These are phyloP conservation scores for Nicotiana noctiflora DNA, from an alignment of 257 asterid species.

Conservation along the genomic window DNA sequence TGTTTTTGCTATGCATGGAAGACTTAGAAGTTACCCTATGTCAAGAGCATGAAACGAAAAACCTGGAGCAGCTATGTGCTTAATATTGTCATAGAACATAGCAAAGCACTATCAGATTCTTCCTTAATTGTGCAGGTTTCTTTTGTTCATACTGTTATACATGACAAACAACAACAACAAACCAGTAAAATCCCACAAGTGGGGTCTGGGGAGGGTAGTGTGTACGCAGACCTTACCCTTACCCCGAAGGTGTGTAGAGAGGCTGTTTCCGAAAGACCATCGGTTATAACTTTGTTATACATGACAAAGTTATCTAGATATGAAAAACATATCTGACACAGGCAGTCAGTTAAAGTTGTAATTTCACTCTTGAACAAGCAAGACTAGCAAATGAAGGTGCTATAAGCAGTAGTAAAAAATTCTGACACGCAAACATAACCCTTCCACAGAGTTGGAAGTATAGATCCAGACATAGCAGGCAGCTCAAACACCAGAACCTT, in stretches of 20 bases:
- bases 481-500: neutral
- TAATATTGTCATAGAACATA: neutral
- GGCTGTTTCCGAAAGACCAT: too few relatives aligned
- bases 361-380: neutral
- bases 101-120: neutral
- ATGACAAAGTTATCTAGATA: neutral
- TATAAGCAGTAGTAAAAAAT: neutral
- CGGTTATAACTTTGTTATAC: neutral
- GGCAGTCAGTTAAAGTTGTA: neutral
- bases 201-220: too few relatives aligned
- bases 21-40: neutral
- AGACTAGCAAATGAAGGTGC: neutral
- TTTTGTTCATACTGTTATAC: neutral
- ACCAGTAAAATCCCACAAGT: too few relatives aligned
- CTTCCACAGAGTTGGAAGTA: neutral
- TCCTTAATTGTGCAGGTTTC: neutral
- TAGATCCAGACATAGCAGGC: neutral
- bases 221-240: too few relatives aligned
- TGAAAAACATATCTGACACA: neutral
- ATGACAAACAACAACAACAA: neutral
- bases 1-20: neutral
- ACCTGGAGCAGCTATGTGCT: neutral
- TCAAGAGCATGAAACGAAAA: neutral
- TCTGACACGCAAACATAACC: neutral
- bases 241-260: too few relatives aligned